Conservation (phyloP, 106 monocot species). For the Dendrobium huoshanense region DNA sequence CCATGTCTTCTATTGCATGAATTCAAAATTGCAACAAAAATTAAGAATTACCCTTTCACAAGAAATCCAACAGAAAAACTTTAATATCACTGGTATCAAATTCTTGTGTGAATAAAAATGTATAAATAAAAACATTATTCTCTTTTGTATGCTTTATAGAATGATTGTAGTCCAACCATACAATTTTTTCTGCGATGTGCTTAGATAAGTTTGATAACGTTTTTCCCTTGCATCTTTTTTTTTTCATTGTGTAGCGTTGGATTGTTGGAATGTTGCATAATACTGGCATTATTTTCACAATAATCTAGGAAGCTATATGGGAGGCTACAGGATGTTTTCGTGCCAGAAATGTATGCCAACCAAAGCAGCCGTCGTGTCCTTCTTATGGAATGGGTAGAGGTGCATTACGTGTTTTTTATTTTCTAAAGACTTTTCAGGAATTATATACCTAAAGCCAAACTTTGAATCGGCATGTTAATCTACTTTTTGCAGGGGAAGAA, state of each 20-base stretch:
- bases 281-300: background rate
- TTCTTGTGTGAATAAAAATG: background rate
- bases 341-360: conserved; percentile 88
- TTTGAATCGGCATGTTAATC: background rate
- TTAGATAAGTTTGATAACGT: background rate
- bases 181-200: background rate
- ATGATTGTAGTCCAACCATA: background rate
- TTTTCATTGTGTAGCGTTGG: background rate
- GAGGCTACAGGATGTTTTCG: conserved; percentile 59
- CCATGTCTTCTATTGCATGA: background rate
- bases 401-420: conserved; percentile 13
- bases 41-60: background rate
- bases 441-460: background rate
- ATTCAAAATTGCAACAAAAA: background rate
- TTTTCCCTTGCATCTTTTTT: background rate
- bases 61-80: background rate
- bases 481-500: conserved; percentile 54
- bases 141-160: background rate
- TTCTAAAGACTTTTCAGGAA: conserved; percentile 1
- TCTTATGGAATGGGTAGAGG: conserved; percentile 98
- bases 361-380: conserved; percentile 69
- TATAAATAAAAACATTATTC: background rate
- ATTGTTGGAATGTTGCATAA: background rate
- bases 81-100: background rate
- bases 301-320: conserved; percentile 83